Evolutionary conservation across 176 grass and related monocot genomes (phyloP), one percentile per base, ranked within the genome.

Genomic region (Themeda triandra): DNA sequence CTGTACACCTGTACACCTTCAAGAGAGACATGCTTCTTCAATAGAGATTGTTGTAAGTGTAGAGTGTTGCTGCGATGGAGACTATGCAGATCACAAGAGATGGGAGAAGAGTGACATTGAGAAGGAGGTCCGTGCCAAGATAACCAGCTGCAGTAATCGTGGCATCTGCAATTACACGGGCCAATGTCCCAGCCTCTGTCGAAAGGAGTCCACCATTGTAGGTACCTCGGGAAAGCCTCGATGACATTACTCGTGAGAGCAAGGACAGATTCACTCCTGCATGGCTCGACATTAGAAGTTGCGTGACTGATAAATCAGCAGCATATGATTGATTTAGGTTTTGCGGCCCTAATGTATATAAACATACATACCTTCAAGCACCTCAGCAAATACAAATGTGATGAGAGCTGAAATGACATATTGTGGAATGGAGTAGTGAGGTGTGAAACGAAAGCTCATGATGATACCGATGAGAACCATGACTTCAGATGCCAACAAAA

Each of bases 241-340:
- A 96, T 36, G 96, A 99, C 96, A 99, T 99, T 30, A 99, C 96
- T 69, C 87, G 75, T 1, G 96, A 99, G 3, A 99, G 91, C 67
- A 99, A 87, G 51, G 93, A 95, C 13, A 99, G 54, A 58, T 94
- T 99, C 17, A 99, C 93, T 37, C 96, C 93, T 96, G 87, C 69
- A 94, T 73, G 17, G 49, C 32, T 71, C 81, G 0, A 33, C 0
- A 14, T 79, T 8, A 81, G 60, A 84, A 82, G 79, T 76, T 12
- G 13, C 5, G 27, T 39, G 48, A 3, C 60, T 25, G 14, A 75
- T 19, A 35, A 32, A 36, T 17, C 31, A 46, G 63, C 2, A 75
- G 28, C 6, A 1, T 67, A 78, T 28, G 60, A 19, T 81, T 66
- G 19, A 45, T 75, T 73, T 9, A 80, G 53, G 14, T 51, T 23